Evolutionary conservation across 2,329 filamentous ascomycete species (phyloP), one percentile per base, ranked within the genome.

Genomic region (Keithomyces neogunnii): DNA sequence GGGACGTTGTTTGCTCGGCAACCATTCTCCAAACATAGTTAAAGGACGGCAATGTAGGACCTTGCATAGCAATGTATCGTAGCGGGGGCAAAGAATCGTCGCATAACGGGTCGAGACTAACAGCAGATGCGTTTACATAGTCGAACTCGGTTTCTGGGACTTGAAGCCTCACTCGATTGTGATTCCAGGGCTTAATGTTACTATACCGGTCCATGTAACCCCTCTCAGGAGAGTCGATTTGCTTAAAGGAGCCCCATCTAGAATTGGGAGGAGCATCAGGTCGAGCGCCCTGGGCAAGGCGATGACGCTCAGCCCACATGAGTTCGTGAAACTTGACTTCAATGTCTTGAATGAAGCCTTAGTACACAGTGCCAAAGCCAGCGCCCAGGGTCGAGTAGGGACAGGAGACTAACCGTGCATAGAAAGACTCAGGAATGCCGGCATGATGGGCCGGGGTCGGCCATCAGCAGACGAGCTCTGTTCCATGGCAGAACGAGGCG

Each of bases 11-110:
- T 67, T 95, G 89, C 62, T 95, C 85, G 65, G 88, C 88, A 36
- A 96, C 76, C 93, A 99, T 99, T 63, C 93, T 88, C 88, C 92
- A 99, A 57, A 95, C 88, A 63, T 95, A 89, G 58, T 84, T 81
- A 51, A 86, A 77, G 13, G 87, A 88, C 30, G 81, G 80, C 53
- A 76, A 69, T 62, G 91, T 96, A 5, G 93, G 93, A 0, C 93
- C 93, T 70, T 95, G 89, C 66, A 95, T 96, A 49, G 91, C 93
- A 59, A 99, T 96, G 68, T 95, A 97, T 50, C 78, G 71, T 46
- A 78, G 69, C 3, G 73, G 66, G 1, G 72, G 69, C 7, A 65
- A 63, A 3, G 60, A 56, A 0, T 66, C 63, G 49, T 70, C 65
- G 10, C 70, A 62, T 3, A 68, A 65, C 1, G 77, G 73, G 48